Evolutionary conservation across 805 yeast genomes (phyloP).

Genomic region (Ogataea paraovalis): DNA sequence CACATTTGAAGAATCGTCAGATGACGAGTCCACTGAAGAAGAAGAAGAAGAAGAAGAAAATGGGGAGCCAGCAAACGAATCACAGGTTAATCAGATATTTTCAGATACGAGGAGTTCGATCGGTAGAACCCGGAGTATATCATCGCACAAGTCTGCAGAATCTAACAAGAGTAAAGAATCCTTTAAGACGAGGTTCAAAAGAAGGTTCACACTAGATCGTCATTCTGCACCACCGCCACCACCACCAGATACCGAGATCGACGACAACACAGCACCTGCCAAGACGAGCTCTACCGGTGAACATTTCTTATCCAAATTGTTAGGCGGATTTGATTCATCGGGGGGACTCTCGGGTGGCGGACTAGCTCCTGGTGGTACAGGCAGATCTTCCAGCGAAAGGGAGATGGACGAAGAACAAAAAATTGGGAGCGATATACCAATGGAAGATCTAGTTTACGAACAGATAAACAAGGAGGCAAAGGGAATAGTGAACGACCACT

Average conservation of each 20-base stretch:
- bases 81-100: too few species aligned
- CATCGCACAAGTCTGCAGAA: not conserved
- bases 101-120: too few species aligned
- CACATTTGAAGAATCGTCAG: constrained; percentile 4
- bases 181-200: constrained; percentile 12
- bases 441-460: constrained; percentile 40
- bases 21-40: constrained; percentile 9
- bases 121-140: not conserved
- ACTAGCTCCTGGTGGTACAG: constrained; percentile 17
- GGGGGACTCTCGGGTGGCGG: constrained; percentile 12
- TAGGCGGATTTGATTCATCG: constrained; percentile 11
- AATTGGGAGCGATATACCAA: constrained; percentile 33
- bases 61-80: too few species aligned
- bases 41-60: not conserved
- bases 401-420: constrained; percentile 38
- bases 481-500: constrained; percentile 49
- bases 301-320: constrained; percentile 6
- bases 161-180: constrained; percentile 5
- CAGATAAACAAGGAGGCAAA: constrained; percentile 50
- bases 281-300: constrained; percentile 4
- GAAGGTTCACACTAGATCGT: constrained; percentile 14
- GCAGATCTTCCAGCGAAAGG: constrained; percentile 17
- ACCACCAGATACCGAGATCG: not conserved
- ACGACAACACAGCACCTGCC: not conserved
- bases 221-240: not conserved